These are phyloP conservation scores for Colletotrichum siamense DNA, from an alignment of 2,329 filamentous ascomycete species.

Conservation along the genomic window DNA sequence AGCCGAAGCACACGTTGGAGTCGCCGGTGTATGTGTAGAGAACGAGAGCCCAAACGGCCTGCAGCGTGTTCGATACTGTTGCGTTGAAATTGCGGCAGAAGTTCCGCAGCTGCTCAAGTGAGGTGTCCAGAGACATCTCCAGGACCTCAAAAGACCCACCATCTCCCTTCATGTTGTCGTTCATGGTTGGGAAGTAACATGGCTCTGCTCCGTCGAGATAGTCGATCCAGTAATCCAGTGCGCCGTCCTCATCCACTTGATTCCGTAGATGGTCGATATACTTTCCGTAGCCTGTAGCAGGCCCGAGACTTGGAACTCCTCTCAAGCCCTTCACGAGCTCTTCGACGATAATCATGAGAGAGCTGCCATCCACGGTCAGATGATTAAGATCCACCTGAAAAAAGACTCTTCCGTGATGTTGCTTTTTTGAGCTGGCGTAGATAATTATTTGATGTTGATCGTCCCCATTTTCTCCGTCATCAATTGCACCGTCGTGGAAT, in stretches of 20 bases:
- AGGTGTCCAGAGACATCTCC: not conserved
- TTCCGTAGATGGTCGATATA: slow-evolving; percentile 25
- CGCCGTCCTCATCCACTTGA: slow-evolving; percentile 7
- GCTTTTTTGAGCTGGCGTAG: not conserved
- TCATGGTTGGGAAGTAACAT: slow-evolving; percentile 24
- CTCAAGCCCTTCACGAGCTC: not conserved
- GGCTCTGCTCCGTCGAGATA: slow-evolving; percentile 24
- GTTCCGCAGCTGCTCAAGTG: not conserved
- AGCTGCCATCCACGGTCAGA: slow-evolving; percentile 9
- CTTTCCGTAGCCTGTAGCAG: slow-evolving; percentile 15
- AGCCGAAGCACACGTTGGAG: slow-evolving; percentile 5
- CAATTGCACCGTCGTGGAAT: not conserved
- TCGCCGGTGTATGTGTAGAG: not conserved
- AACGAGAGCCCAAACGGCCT: slow-evolving; percentile 8
- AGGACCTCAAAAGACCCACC: not conserved
- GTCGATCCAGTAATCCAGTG: slow-evolving; percentile 26
- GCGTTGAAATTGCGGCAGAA: slow-evolving; percentile 1
- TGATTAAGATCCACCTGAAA: slow-evolving; percentile 13
- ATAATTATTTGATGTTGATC: not conserved
- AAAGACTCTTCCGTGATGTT: not conserved
- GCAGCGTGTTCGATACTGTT: not conserved
- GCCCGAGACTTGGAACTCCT: not conserved
- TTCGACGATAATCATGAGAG: not conserved
- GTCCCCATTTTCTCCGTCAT: not conserved
- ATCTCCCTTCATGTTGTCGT: not conserved